Evolutionary conservation across 2,329 filamentous ascomycete species (phyloP).

Genomic region (Trichophyton equinum): DNA sequence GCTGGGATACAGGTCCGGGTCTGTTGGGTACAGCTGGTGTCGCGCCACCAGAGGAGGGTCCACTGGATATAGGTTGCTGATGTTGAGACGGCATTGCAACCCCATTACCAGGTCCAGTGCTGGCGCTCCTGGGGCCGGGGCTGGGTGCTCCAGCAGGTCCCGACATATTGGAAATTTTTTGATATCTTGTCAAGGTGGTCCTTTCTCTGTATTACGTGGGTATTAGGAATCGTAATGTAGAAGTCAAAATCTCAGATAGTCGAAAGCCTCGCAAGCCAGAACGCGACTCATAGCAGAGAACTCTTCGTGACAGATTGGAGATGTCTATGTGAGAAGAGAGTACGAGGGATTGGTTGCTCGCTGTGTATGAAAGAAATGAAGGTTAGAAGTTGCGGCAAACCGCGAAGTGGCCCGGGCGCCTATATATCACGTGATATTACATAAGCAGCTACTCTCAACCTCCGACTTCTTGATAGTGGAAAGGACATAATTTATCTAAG

Average conservation of each 20-base stretch:
- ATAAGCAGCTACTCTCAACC: background rate
- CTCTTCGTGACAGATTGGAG: background rate
- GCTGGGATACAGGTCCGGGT: constrained; percentile 53
- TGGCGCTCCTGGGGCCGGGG: constrained; percentile 37
- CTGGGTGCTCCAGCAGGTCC: constrained; percentile 36
- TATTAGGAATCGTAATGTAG: too few species aligned
- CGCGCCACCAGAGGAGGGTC: constrained; percentile 35
- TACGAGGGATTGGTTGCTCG: too few species aligned
- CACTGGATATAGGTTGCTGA: constrained; percentile 34
- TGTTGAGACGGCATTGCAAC: constrained; percentile 38
- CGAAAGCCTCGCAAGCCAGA: background rate
- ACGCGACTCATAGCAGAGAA: background rate
- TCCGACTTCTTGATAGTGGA: background rate
- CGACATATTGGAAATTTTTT: constrained; percentile 25
- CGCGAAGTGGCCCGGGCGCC: background rate
- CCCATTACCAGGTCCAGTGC: constrained; percentile 34
- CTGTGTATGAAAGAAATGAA: background rate
- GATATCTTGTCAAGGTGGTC: background rate
- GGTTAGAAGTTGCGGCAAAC: background rate
- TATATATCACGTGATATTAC: background rate
- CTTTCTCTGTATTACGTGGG: too few species aligned
- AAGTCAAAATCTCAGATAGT: background rate
- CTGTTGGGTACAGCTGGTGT: constrained; percentile 24
- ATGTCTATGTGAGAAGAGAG: background rate
- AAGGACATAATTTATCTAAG: background rate